Base-by-base conservation (phyloP, 2,329 filamentous ascomycete species). In the Scedosporium boydii region DNA sequence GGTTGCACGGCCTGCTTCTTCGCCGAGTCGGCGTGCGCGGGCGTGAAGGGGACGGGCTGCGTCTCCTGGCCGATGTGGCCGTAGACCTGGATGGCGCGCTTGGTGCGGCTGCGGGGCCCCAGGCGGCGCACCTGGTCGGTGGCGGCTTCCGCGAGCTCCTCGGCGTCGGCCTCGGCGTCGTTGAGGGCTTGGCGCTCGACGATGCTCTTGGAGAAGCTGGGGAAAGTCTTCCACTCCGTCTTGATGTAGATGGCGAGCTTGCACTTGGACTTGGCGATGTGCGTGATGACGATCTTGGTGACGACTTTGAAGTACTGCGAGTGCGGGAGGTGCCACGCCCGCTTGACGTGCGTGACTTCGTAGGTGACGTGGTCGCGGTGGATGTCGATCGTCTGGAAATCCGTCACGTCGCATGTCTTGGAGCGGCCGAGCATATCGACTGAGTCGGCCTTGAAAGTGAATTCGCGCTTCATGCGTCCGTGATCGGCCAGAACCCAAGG, bases 231-330 rank as follows among this genome's bases (percentile, higher is more conserved):
- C 95, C 95, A 98, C 68, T 91, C 89, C n/a, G 96, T 85, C 69
- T 88, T 89, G 61, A 87, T 90, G 75, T 91, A 96, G 53, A 98
- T 85, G 27, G 92, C 89, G 62, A 99, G 83, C 76, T 95, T 97
- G 74, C 91, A 96, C 73, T 89, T 92, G 12, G 90, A 92, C 76
- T 98, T 98, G 60, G 91, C 87, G 64, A 93, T 83, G 70, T 98
- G 91, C 2, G 95, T 97, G 65, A 99, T 95, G 66, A 97, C 91
- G 65, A 96, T 87, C 75, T 96, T 97, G 67, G 86, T 93, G 63
- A 96, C 85, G 23, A 97, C 79, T 68, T 88, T 87, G 75, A 98
- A 96, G 60, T 86, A 83, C 58, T 86, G 81, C 61, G 88, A 85
- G 71, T 92, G 87, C 12, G 95, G 95, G 44, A 98, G 80, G 77